Evolutionary conservation across 2,329 filamentous ascomycete species (phyloP).

Genomic region (Botrytis byssoidea): DNA sequence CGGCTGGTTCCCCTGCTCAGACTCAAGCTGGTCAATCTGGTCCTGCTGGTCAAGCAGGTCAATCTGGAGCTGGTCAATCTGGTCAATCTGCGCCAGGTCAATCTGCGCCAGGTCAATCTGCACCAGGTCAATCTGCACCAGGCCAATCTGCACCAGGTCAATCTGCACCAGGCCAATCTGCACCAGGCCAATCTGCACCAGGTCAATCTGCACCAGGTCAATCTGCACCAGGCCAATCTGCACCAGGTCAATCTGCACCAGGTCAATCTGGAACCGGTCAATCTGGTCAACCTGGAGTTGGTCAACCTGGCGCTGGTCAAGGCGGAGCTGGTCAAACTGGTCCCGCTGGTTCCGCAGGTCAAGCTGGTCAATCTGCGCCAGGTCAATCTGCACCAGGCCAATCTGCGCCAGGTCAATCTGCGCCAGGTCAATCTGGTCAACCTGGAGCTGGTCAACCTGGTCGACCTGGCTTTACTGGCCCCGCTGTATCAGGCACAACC

Average conservation of each 20-base stretch:
- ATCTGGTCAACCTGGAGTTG: background rate
- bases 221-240: no score
- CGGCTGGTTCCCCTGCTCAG: background rate
- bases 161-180: no score
- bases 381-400: no score
- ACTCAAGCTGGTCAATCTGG: no score
- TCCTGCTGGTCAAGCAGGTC: background rate
- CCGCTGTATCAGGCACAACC: background rate
- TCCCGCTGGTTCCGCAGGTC: no score
- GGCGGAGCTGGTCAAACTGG: no score
- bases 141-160: background rate
- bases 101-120: no score
- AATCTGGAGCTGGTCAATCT: fast-evolving
- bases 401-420: background rate
- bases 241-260: no score
- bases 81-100: background rate
- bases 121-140: background rate
- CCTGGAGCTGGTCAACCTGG: background rate
- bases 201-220: background rate
- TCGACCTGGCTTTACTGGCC: background rate
- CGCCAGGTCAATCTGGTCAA: no score
- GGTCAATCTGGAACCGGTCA: background rate
- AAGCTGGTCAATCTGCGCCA: background rate
- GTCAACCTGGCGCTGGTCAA: no score
- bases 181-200: fast-evolving